phyloP scores from a whole-genome alignment of 2,329 filamentous ascomycete species.

The Conoideocrella luteorostrata region DNA sequence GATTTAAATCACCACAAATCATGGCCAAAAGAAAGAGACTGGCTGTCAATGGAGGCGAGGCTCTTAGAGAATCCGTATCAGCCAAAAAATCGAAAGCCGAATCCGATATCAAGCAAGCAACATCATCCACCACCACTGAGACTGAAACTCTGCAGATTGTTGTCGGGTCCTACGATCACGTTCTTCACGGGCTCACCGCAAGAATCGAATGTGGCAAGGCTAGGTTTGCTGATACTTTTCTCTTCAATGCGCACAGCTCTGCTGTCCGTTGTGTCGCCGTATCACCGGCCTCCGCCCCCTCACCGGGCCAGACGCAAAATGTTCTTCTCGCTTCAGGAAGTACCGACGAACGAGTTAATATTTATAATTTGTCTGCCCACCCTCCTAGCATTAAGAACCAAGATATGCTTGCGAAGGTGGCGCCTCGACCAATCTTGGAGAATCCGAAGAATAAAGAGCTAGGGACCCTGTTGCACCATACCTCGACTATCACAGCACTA shows the following conservation, averaged over 20 bases:
- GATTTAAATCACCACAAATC: too few species aligned
- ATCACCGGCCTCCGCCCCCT: conserved; percentile 63
- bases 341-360: conserved; percentile 90
- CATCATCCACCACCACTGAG: conserved; percentile 9
- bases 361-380: conserved; percentile 79
- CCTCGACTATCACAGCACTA: conserved; percentile 71
- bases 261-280: conserved; percentile 84
- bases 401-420: conserved; percentile 59
- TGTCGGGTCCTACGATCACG: conserved; percentile 87
- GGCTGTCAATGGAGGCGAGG: conserved; percentile 21
- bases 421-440: conserved; percentile 69
- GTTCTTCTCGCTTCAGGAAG: conserved; percentile 85
- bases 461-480: conserved; percentile 80
- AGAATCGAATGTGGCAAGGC: conserved; percentile 45
- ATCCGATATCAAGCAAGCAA: conserved; percentile 3
- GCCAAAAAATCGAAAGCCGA: conserved; percentile 28
- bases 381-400: conserved; percentile 51
- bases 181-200: conserved; percentile 86
- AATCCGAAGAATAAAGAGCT: conserved; percentile 84
- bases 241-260: conserved; percentile 89
- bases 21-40: conserved; percentile 46
- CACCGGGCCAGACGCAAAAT: conserved; percentile 63
- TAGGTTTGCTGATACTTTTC: conserved; percentile 83
- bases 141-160: conserved; percentile 74
- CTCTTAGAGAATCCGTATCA: conserved; percentile 14